These are phyloP conservation scores for Globisporangium ultimum DNA, from an alignment of 352 stramenopile genomes.

Conservation along the genomic window DNA sequence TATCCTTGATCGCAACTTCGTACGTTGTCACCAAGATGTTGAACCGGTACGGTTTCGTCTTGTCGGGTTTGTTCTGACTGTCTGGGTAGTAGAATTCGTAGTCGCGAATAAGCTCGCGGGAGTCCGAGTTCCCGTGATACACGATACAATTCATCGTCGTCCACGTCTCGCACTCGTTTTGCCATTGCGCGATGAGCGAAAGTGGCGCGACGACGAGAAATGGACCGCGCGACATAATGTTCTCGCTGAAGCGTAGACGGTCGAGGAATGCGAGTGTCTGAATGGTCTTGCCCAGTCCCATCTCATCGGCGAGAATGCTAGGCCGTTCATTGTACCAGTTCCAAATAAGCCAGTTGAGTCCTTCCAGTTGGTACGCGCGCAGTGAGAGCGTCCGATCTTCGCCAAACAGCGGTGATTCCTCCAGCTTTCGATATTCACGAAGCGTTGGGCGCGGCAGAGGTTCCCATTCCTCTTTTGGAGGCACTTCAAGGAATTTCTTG, in stretches of 20 bases:
- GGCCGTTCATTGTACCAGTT: slow-evolving; percentile 89
- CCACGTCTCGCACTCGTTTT: slow-evolving; percentile 98
- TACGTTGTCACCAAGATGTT: slow-evolving; percentile 91
- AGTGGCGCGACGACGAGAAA: slow-evolving; percentile 99
- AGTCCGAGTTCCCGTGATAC: slow-evolving; percentile 95
- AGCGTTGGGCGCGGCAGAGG: slow-evolving; percentile 59
- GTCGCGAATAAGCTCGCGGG: slow-evolving; percentile 93
- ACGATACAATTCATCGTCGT: slow-evolving; percentile 99
- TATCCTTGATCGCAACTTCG: slow-evolving; percentile 89
- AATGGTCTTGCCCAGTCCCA: slow-evolving; percentile 94
- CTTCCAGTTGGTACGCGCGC: slow-evolving; percentile 84
- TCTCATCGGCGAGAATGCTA: slow-evolving; percentile 88
- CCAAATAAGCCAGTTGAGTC: slow-evolving; percentile 88
- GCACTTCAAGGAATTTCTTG: slow-evolving; percentile 47
- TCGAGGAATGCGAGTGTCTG: slow-evolving; percentile 94
- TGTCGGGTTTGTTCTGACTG: slow-evolving; percentile 60
- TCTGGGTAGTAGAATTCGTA: slow-evolving; percentile 94
- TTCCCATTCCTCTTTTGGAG: slow-evolving; percentile 60
- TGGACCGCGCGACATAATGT: slow-evolving; percentile 90
- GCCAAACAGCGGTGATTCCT: slow-evolving; percentile 72
- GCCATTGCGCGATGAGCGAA: slow-evolving; percentile 98
- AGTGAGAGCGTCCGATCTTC: slow-evolving; percentile 69
- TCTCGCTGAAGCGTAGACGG: slow-evolving; percentile 86
- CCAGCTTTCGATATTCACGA: slow-evolving; percentile 85
- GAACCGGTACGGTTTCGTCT: slow-evolving; percentile 86